Percentiles rank a stretch among this genome's conserved stretches.
These are phyloP conservation scores for Melampsora occidentalis DNA, from an alignment of 1,284 basidiomycete species.

Conservation along the genomic window DNA sequence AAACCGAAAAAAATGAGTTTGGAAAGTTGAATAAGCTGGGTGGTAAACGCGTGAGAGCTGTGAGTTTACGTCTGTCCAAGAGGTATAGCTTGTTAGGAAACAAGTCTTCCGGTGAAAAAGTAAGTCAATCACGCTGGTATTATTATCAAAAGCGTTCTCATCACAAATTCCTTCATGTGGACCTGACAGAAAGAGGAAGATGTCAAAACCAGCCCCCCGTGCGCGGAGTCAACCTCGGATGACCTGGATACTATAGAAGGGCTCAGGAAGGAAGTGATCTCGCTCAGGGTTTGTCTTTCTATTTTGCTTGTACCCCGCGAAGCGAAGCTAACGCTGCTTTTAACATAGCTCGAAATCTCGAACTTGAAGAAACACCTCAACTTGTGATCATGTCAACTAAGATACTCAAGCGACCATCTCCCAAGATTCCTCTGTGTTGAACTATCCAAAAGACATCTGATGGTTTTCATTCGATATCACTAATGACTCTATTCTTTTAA, in stretches of 20 bases:
- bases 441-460: too few species aligned
- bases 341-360: slow-evolving; percentile 1
- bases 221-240: not conserved
- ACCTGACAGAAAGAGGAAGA: slow-evolving; percentile 1
- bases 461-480: too few species aligned
- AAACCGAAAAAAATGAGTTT: slow-evolving; percentile 31
- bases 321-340: not conserved
- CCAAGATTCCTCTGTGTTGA: too few species aligned
- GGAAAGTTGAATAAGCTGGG: slow-evolving; percentile 27
- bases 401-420: too few species aligned
- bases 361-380: not conserved
- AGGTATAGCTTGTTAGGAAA: slow-evolving; percentile 31
- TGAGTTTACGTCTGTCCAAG: slow-evolving; percentile 35
- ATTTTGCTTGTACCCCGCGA: not conserved
- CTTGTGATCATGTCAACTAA: not conserved
- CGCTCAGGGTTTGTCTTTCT: not conserved
- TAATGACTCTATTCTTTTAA: too few species aligned
- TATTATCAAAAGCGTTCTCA: not conserved
- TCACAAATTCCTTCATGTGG: not conserved
- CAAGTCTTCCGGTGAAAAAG: slow-evolving; percentile 19
- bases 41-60: slow-evolving; percentile 39
- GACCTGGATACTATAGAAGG: not conserved
- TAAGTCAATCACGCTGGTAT: not conserved
- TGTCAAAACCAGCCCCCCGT: too few species aligned
- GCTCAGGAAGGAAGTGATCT: slow-evolving; percentile 6